phyloP scores from a whole-genome alignment of 2,329 filamentous ascomycete genomes.

The Alternaria ethzedia region DNA sequence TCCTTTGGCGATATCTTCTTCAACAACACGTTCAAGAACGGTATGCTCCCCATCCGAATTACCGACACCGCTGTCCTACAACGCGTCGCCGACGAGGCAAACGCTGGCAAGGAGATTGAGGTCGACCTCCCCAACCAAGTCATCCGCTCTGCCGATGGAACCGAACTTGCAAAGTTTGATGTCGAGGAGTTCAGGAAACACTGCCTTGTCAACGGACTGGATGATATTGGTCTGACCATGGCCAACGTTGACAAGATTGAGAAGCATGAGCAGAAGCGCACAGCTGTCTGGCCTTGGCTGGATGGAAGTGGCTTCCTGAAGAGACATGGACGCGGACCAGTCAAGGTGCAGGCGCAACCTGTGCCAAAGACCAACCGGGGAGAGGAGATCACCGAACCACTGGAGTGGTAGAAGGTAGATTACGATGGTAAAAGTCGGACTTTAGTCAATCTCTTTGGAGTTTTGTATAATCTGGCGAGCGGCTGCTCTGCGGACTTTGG shows the following conservation, averaged over 20 bases:
- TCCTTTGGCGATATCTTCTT: slow-evolving; percentile 94
- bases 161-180: slow-evolving; percentile 78
- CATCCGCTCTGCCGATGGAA: slow-evolving; percentile 77
- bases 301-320: slow-evolving; percentile 84
- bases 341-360: slow-evolving; percentile 69
- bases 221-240: slow-evolving; percentile 95
- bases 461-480: background rate
- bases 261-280: slow-evolving; percentile 79
- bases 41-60: slow-evolving; percentile 89
- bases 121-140: slow-evolving; percentile 86
- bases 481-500: slow-evolving; percentile 3
- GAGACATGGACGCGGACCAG: slow-evolving; percentile 61
- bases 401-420: slow-evolving; percentile 74
- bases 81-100: slow-evolving; percentile 76
- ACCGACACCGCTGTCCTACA: slow-evolving; percentile 70
- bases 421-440: background rate
- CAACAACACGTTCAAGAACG: slow-evolving; percentile 99
- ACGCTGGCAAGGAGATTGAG: slow-evolving; percentile 82
- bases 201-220: slow-evolving; percentile 89
- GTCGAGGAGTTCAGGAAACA: slow-evolving; percentile 95
- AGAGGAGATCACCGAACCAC: slow-evolving; percentile 80
- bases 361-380: slow-evolving; percentile 90
- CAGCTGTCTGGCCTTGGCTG: slow-evolving; percentile 83
- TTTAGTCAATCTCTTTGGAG: background rate
- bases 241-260: slow-evolving; percentile 89